Conservation (phyloP, 176 grass and related monocot genomes). For the Aegilops tauschii region DNA sequence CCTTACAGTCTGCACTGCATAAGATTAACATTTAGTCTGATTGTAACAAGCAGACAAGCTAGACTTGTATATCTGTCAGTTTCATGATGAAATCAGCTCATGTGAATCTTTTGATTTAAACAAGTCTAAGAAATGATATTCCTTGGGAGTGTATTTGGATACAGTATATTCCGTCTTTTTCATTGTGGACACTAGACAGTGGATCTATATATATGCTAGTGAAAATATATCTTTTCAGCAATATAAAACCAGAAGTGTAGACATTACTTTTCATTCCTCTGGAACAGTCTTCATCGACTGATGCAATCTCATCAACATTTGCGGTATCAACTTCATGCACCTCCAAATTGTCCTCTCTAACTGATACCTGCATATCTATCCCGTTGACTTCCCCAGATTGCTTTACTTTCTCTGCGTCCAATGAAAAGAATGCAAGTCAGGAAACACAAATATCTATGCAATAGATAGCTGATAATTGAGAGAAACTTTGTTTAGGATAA, state of each 20-base stretch:
- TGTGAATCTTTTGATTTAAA: not conserved
- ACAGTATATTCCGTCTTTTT: not conserved
- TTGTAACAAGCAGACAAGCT: not conserved
- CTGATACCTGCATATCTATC: slow-evolving; percentile 27
- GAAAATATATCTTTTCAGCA: not conserved
- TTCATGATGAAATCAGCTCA: not conserved
- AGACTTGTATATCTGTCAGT: not conserved
- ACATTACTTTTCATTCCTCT: slow-evolving; percentile 93
- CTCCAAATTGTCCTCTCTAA: slow-evolving; percentile 30
- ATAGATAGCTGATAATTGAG: slow-evolving; percentile 1
- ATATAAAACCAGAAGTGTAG: slow-evolving; percentile 6
- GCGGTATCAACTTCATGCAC: slow-evolving; percentile 33
- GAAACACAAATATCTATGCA: not conserved
- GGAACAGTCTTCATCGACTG: slow-evolving; percentile 76
- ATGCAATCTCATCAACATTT: slow-evolving; percentile 57
- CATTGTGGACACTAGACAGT: not conserved
- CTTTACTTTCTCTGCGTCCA: slow-evolving; percentile 62
- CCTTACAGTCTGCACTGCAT: not conserved
- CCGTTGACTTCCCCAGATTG: slow-evolving; percentile 43
- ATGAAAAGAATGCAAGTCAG: slow-evolving; percentile 1
- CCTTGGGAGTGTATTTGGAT: not conserved
- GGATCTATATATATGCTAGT: not conserved
- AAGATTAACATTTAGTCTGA: not conserved
- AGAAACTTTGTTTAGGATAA: slow-evolving; percentile 8
- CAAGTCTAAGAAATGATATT: not conserved